These are phyloP conservation scores for Mycena vitilis DNA, from an alignment of 768 basidiomycete genomes.

Conservation along the genomic window DNA sequence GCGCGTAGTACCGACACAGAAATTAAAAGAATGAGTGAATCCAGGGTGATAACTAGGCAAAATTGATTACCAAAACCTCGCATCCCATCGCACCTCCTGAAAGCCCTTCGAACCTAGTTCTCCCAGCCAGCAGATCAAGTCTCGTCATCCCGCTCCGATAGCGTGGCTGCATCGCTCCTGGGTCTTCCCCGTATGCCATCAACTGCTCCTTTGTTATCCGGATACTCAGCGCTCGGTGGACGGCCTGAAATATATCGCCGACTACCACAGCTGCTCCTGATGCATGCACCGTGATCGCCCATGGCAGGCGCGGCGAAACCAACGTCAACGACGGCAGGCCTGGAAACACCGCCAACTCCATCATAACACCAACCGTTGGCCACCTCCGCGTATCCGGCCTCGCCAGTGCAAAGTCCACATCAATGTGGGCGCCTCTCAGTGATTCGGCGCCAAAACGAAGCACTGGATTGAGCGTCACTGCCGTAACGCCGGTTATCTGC, in stretches of 20 bases:
- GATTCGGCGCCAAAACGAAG: constrained; percentile 7
- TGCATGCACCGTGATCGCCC: constrained; percentile 32
- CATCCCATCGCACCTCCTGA: constrained; percentile 7
- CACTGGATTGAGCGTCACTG: constrained; percentile 6
- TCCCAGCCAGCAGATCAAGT: constrained; percentile 15
- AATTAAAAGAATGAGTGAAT: too few relatives aligned
- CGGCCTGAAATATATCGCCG: constrained; percentile 4
- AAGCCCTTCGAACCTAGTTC: constrained; percentile 24
- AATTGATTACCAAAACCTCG: constrained; percentile 24
- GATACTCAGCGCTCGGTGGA: not conserved
- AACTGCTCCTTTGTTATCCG: constrained; percentile 13
- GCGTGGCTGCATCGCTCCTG: not conserved
- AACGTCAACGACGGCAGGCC: constrained; percentile 33
- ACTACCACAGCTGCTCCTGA: constrained; percentile 11
- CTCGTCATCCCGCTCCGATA: not conserved
- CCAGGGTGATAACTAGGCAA: not conserved
- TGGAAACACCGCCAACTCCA: constrained; percentile 18
- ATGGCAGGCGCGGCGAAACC: constrained; percentile 15
- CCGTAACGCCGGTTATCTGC: constrained; percentile 15
- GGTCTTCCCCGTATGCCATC: not conserved
- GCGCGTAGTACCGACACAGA: not conserved
- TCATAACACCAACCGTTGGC: not conserved
- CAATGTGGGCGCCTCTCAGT: not conserved
- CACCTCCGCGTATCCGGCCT: not conserved
- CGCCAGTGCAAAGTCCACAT: constrained; percentile 1